phyloP scores from a whole-genome alignment of 352 stramenopile species.

The Pythium vanterpoolii region DNA sequence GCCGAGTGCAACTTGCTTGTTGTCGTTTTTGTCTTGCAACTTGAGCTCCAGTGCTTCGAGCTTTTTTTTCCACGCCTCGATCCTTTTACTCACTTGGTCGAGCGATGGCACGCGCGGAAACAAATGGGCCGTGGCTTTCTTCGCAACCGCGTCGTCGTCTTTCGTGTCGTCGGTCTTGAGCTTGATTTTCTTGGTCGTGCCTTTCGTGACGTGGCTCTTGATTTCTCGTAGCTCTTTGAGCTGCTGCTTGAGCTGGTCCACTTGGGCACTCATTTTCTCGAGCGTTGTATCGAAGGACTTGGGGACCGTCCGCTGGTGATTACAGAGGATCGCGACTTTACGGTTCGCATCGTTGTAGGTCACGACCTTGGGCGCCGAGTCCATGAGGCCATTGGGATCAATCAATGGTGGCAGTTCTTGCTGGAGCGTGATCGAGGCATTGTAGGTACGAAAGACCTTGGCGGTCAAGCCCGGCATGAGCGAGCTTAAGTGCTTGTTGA shows the following conservation, averaged over 20 bases:
- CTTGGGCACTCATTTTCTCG: constrained; percentile 93
- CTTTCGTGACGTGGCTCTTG: constrained; percentile 81
- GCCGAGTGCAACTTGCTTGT: constrained; percentile 98
- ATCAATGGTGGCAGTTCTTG: constrained; percentile 89
- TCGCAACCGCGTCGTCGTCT: constrained; percentile 74
- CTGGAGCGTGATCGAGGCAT: constrained; percentile 98
- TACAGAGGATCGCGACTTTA: constrained; percentile 99
- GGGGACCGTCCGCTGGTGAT: constrained; percentile 98
- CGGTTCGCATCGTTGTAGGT: constrained; percentile 99
- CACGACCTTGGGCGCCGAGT: constrained; percentile 91
- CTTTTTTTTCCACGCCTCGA: constrained; percentile 94
- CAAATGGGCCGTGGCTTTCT: constrained; percentile 93
- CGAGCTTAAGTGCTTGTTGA: constrained; percentile 98
- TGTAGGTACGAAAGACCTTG: constrained; percentile 99
- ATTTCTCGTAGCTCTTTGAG: constrained; percentile 95
- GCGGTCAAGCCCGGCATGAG: constrained; percentile 99
- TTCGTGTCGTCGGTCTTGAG: constrained; percentile 89
- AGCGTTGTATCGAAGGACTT: constrained; percentile 95
- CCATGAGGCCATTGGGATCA: constrained; percentile 57
- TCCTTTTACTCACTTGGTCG: constrained; percentile 94
- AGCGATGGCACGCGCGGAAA: constrained; percentile 90
- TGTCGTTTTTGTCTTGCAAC: constrained; percentile 98
- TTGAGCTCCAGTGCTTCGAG: constrained; percentile 89
- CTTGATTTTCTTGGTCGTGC: constrained; percentile 88
- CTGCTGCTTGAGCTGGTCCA: constrained; percentile 93